A percentile compares a stretch with the other conserved stretches of the same genome.
phyloP scores from a whole-genome alignment of 2,329 filamentous ascomycete genomes.

The Colletotrichum agaves region DNA sequence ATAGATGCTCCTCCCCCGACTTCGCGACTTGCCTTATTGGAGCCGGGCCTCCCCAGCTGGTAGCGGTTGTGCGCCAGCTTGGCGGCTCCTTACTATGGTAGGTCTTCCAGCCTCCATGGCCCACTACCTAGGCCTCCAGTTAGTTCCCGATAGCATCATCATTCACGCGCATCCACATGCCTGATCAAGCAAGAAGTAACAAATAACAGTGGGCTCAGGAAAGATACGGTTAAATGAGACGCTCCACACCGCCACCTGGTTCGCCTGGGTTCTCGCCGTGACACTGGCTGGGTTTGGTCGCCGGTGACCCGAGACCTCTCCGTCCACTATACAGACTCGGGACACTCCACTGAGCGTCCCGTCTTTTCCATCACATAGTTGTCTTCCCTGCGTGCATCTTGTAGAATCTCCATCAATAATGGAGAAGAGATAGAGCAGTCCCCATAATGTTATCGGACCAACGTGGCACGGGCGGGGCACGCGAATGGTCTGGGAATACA shows the following conservation, averaged over 20 bases:
- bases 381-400: neutral
- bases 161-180: no score
- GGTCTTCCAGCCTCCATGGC: no score
- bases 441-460: neutral
- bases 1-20: neutral
- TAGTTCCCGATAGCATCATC: no score
- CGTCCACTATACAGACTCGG: neutral
- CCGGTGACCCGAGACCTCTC: conserved; percentile 9
- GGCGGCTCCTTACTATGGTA: no score
- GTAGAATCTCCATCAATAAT: neutral
- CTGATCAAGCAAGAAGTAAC: neutral
- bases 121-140: no score
- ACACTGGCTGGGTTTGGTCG: conserved; percentile 28
- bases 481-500: neutral
- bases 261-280: neutral
- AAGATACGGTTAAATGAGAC: conserved; percentile 38
- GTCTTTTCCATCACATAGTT: neutral
- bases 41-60: no score
- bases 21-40: conserved; percentile 12
- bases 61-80: no score
- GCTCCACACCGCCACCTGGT: conserved; percentile 23
- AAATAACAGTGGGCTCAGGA: neutral
- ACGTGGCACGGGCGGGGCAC: conserved; percentile 1
- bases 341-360: neutral
- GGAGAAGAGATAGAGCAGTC: no score